Percentiles rank a stretch among this genome's conserved stretches.
Evolutionary conservation across 2,329 filamentous ascomycete genomes (phyloP).

Genomic region (Chaetomiaceae sp.): DNA sequence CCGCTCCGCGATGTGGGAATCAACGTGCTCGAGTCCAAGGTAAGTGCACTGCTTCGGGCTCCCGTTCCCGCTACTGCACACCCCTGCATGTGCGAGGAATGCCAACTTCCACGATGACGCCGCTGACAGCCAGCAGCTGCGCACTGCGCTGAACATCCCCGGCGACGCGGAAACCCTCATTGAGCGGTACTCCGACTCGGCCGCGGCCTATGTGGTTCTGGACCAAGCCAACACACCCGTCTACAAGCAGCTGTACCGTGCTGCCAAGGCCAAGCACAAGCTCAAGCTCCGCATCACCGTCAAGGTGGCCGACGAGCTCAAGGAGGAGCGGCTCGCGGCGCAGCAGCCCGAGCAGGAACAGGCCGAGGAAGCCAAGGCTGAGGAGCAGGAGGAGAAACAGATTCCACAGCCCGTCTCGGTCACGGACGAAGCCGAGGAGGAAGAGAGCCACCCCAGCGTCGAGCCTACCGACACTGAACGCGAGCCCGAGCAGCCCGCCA

Average conservation of each 20-base stretch:
- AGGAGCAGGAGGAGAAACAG: background rate
- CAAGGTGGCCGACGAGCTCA: slow-evolving; percentile 28
- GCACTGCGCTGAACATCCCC: slow-evolving; percentile 61
- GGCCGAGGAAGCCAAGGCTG: background rate
- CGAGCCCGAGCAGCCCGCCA: slow-evolving; percentile 22
- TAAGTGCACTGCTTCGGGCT: too few species aligned
- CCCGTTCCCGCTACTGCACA: too few species aligned
- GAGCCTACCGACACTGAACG: slow-evolving; percentile 17
- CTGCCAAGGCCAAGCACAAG: slow-evolving; percentile 97
- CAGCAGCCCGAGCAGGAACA: slow-evolving; percentile 5
- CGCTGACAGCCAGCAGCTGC: slow-evolving; percentile 54
- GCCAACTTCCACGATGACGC: too few species aligned
- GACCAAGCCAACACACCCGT: slow-evolving; percentile 72
- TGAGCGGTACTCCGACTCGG: slow-evolving; percentile 94
- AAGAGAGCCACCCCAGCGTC: slow-evolving; percentile 30
- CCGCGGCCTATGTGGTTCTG: slow-evolving; percentile 72
- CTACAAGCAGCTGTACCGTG: slow-evolving; percentile 95
- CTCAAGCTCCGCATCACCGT: slow-evolving; percentile 75
- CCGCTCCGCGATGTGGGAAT: slow-evolving; percentile 78
- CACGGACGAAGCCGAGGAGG: slow-evolving; percentile 12
- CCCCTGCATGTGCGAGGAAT: background rate
- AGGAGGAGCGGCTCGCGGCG: slow-evolving; percentile 22
- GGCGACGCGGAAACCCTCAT: slow-evolving; percentile 60
- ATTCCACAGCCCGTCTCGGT: background rate
- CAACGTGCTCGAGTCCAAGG: slow-evolving; percentile 72